Base-by-base conservation (phyloP, 2,329 filamentous ascomycete genomes). In the Colletotrichum spaethianum region DNA sequence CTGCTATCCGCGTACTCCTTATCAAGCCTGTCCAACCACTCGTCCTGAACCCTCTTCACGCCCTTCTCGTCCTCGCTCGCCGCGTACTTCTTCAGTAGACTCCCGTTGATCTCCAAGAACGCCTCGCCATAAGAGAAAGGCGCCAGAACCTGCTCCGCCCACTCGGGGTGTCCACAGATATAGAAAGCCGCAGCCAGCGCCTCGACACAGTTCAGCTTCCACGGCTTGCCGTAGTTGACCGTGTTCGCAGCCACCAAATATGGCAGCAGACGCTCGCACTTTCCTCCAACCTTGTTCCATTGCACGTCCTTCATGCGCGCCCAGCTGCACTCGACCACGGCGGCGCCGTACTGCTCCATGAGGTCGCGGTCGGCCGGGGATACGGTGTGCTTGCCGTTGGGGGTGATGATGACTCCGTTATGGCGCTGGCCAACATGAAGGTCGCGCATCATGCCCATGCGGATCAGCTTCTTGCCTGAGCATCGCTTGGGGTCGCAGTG, bases 401-500 rank as follows among this genome's bases (percentile, higher is more conserved):
- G 96, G 12, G 94, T 97, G 79, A 99, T 94, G 78, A 99, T 93
- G 75, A 99, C 93, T 70, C 96, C 96, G 44, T 92, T 90, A 81
- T 96, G 95, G 76, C 96, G 95, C 83, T 98, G 95, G 64, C 96
- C 96, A 67, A 98, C 88, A 78, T 96, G 91, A 65, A 99, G 88
- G 79, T 97, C 94, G 76, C 96, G 93, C 94, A 99, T 98, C 78
- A 98, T 86, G 3, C 96, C 96, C 67, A 97, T 89, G 75, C 93
- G 92, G 89, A 99, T 98, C 42, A 99, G 89, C 74, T 94, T 92
- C 86, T 99, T 99, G 40, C 96, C 96, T 0, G 95, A 98, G 84
- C 96, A 99, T 77, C 96, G 89, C 83, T 98, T 98, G 11, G 96
- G 94, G 79, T 99, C 96, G 86, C 96, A 99, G 85, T 99, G 96